These are phyloP conservation scores for Aspergillus pseudotamarii DNA, from an alignment of 2,329 filamentous ascomycete genomes.

Conservation along the genomic window DNA sequence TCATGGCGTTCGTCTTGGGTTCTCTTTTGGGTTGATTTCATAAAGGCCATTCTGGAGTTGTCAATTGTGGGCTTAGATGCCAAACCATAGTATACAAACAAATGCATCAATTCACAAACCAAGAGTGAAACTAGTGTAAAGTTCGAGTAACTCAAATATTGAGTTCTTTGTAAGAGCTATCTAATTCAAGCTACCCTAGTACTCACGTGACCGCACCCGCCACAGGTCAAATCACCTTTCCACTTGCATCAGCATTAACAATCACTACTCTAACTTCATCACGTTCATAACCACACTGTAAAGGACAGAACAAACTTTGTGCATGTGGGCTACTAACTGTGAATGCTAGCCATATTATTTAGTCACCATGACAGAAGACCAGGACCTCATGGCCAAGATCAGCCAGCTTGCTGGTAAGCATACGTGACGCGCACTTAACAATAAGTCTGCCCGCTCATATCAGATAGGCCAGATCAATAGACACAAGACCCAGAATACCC, in stretches of 20 bases:
- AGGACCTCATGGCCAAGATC: conserved; percentile 59
- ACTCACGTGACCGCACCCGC: conserved; percentile 7
- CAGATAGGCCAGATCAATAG: conserved; percentile 74
- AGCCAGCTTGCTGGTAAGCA: conserved; percentile 59
- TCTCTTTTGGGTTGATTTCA: conserved; percentile 13
- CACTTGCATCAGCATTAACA: neutral
- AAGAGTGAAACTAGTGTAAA: neutral
- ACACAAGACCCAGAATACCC: conserved; percentile 64
- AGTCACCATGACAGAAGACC: conserved; percentile 55
- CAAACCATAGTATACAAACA: neutral
- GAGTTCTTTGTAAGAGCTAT: neutral
- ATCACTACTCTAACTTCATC: neutral
- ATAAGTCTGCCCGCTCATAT: conserved; percentile 13
- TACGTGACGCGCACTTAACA: conserved; percentile 46
- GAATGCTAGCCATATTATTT: conserved; percentile 1
- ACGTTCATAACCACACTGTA: neutral
- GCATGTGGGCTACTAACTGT: conserved; percentile 11
- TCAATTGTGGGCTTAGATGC: conserved; percentile 10
- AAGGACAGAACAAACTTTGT: neutral
- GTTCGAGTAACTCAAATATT: neutral
- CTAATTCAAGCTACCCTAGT: neutral
- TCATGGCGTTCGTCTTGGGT: conserved; percentile 24
- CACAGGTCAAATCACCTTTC: conserved; percentile 1
- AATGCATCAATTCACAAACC: neutral
- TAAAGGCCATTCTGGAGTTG: conserved; percentile 17